Conservation (phyloP, 1,284 basidiomycete genomes). For the Ceratobasidium sp. region DNA sequence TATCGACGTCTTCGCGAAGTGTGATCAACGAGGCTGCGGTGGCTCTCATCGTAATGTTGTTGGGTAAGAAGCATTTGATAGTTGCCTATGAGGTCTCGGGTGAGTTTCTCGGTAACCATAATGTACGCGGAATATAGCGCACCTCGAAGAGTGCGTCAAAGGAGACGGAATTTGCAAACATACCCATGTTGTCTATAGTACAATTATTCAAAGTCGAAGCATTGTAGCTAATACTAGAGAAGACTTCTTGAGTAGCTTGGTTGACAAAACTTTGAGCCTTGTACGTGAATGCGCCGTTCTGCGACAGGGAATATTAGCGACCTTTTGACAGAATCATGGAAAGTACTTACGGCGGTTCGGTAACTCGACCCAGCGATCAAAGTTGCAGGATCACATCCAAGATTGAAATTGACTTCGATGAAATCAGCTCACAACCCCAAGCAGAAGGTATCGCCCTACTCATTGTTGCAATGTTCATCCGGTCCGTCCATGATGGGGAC, state of each 20-base stretch:
- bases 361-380: too few species aligned
- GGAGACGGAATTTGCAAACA: neutral
- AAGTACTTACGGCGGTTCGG: too few species aligned
- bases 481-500: neutral
- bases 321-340: too few species aligned
- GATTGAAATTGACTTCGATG: too few species aligned
- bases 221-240: neutral
- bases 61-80: conserved; percentile 1
- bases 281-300: conserved; percentile 17
- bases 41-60: neutral
- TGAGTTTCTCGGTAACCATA: neutral
- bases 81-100: neutral
- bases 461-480: neutral
- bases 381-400: too few species aligned
- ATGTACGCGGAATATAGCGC: neutral
- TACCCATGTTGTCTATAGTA: neutral
- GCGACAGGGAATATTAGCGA: too few species aligned
- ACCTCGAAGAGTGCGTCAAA: conserved; percentile 7
- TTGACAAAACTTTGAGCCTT: neutral
- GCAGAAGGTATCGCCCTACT: neutral
- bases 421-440: too few species aligned
- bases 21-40: conserved; percentile 2
- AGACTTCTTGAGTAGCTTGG: neutral
- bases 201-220: neutral
- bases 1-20: neutral